These are phyloP conservation scores for Lycium barbarum DNA, from an alignment of 257 asterid species.

Conservation along the genomic window DNA sequence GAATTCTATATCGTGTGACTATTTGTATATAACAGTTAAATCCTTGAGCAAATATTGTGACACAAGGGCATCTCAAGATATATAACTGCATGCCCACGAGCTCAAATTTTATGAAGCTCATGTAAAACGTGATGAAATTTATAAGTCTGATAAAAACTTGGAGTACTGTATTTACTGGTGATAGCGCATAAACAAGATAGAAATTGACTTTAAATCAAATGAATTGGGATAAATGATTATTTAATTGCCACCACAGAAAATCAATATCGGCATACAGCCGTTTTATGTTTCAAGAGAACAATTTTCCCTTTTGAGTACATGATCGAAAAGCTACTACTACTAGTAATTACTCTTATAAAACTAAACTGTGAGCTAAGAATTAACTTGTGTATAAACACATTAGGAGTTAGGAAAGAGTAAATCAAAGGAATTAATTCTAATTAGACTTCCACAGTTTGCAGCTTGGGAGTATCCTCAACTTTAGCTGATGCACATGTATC, in stretches of 20 bases:
- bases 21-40: too few species aligned
- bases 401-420: background rate
- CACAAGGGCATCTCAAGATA: background rate
- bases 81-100: background rate
- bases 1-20: too few species aligned
- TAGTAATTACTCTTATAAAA: background rate
- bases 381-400: background rate
- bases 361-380: background rate
- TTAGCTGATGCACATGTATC: background rate
- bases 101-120: background rate
- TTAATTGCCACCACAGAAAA: background rate
- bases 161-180: background rate
- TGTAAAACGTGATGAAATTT: slow-evolving; percentile 8
- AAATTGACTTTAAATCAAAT: too few species aligned
- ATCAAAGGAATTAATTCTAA: background rate
- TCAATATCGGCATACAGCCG: background rate
- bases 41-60: background rate
- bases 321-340: background rate
- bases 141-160: background rate
- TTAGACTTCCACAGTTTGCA: background rate
- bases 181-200: background rate
- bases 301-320: background rate
- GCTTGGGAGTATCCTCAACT: background rate
- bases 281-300: background rate
- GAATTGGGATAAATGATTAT: background rate